Evolutionary conservation across 2,329 filamentous ascomycete genomes (phyloP).

Genomic region (Fusarium sp.): DNA sequence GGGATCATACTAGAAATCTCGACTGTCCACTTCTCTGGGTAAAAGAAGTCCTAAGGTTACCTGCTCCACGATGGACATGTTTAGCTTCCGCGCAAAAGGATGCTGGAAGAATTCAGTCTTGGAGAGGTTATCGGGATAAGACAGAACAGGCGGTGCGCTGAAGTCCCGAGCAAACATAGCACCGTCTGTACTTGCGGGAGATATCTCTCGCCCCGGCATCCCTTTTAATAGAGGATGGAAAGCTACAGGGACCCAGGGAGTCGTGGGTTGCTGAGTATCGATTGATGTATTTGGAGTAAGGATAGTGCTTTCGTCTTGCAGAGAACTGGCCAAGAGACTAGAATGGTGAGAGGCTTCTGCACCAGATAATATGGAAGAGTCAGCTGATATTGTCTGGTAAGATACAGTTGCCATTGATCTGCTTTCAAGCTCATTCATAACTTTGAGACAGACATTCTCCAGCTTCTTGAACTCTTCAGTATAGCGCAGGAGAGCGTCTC

Average conservation of each 20-base stretch:
- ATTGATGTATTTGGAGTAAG: conserved; percentile 23
- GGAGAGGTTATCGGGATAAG: conserved; percentile 54
- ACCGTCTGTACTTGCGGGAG: conserved; percentile 55
- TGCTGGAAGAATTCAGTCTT: conserved; percentile 54
- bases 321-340: conserved; percentile 8
- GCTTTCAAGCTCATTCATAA: conserved; percentile 42
- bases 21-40: conserved; percentile 52
- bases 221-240: conserved; percentile 61
- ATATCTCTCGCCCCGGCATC: conserved; percentile 57
- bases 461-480: conserved; percentile 53
- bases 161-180: conserved; percentile 53
- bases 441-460: conserved; percentile 49
- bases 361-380: conserved; percentile 25
- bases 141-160: conserved; percentile 49
- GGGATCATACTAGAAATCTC: conserved; percentile 56
- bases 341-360: conserved; percentile 27
- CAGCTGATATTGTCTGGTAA: conserved; percentile 7
- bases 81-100: conserved; percentile 52
- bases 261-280: conserved; percentile 2
- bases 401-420: conserved; percentile 7
- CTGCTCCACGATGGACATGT: conserved; percentile 49
- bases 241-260: conserved; percentile 21
- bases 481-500: conserved; percentile 51
- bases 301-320: conserved; percentile 13
- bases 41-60: conserved; percentile 53